phyloP scores from a whole-genome alignment of 225 moss, liverwort and hornwort genomes.

The Asterella californica region DNA sequence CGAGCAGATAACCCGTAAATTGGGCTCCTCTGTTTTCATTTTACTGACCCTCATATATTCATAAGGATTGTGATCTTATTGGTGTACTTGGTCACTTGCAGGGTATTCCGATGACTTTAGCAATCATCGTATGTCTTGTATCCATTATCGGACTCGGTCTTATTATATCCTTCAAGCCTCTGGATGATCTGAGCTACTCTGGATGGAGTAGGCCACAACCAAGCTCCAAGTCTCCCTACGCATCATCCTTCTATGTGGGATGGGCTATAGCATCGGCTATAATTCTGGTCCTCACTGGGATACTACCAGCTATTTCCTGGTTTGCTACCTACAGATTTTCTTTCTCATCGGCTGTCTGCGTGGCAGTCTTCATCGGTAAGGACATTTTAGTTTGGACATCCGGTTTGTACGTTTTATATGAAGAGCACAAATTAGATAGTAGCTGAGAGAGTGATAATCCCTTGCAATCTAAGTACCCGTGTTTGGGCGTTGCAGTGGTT shows the following conservation, averaged over 20 bases:
- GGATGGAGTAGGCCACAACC: slow-evolving; percentile 68
- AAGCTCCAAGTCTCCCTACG: slow-evolving; percentile 70
- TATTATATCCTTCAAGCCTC: slow-evolving; percentile 82
- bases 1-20: too few relatives aligned
- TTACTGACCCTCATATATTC: too few relatives aligned
- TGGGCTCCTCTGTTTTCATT: too few relatives aligned
- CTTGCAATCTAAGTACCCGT: background rate
- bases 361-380: slow-evolving; percentile 83
- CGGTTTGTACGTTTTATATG: background rate
- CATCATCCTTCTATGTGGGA: slow-evolving; percentile 84
- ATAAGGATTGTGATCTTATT: background rate
- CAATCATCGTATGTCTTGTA: slow-evolving; percentile 63
- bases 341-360: slow-evolving; percentile 84
- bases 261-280: slow-evolving; percentile 92
- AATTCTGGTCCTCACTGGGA: slow-evolving; percentile 77
- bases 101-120: slow-evolving; percentile 73
- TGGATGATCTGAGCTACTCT: slow-evolving; percentile 76
- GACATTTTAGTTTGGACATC: background rate
- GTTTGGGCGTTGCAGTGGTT: slow-evolving; percentile 55
- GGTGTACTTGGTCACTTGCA: slow-evolving; percentile 34
- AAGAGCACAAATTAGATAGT: background rate
- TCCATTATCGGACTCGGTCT: slow-evolving; percentile 78
- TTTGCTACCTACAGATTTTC: slow-evolving; percentile 97
- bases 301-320: slow-evolving; percentile 91
- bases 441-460: background rate